phyloP scores from a whole-genome alignment of 768 basidiomycete species.

The Rhodotorula graminis region DNA sequence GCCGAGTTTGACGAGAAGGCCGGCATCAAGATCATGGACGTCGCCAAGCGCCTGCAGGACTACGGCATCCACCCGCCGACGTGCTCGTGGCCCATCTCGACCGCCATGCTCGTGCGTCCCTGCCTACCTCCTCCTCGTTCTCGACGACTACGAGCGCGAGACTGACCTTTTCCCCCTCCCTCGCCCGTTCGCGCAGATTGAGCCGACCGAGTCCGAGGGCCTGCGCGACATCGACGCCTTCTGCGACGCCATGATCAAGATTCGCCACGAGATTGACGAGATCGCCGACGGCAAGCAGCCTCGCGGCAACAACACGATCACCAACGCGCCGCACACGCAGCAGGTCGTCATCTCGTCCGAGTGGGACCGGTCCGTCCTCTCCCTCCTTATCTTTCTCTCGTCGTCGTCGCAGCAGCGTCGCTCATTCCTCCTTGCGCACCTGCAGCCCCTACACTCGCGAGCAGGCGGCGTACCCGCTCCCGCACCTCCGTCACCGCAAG shows the following conservation, averaged over 20 bases:
- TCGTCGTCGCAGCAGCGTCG: neutral
- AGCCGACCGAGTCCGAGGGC: constrained; percentile 94
- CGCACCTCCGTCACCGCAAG: constrained; percentile 78
- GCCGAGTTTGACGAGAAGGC: constrained; percentile 88
- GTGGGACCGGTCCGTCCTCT: constrained; percentile 69
- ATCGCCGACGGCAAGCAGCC: constrained; percentile 81
- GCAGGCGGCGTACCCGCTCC: constrained; percentile 81
- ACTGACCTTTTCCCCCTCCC: too few species aligned
- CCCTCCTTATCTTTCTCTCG: too few species aligned
- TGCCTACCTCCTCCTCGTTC: too few species aligned
- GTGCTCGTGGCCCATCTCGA: constrained; percentile 95
- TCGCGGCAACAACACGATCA: constrained; percentile 82
- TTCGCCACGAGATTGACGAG: constrained; percentile 84
- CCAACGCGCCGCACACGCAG: constrained; percentile 89
- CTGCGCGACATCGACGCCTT: constrained; percentile 93
- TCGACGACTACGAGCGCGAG: too few species aligned
- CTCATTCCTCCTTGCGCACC: neutral
- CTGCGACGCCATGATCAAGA: constrained; percentile 97
- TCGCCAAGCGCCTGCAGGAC: constrained; percentile 88
- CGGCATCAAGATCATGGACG: constrained; percentile 84
- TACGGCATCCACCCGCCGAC: constrained; percentile 96
- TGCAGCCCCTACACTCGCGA: constrained; percentile 80
- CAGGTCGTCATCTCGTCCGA: constrained; percentile 67
- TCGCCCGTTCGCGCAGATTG: constrained; percentile 56
- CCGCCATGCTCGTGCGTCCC: constrained; percentile 63